Base-by-base conservation (phyloP, 805 yeast species). In the Maudiozyma serrabonitensis region DNA sequence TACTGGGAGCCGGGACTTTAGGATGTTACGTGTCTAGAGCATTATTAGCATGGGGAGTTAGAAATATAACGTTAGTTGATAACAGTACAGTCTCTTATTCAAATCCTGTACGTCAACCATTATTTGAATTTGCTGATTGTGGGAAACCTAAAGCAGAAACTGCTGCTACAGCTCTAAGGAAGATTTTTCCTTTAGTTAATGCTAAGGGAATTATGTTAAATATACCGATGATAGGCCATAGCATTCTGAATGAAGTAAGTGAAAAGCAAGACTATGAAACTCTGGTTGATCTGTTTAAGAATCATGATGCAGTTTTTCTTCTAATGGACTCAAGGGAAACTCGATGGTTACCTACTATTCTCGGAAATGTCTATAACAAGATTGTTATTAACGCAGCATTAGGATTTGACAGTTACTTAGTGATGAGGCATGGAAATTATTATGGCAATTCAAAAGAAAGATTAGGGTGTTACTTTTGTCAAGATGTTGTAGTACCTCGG, bases 191-290 rank as follows among this genome's bases (percentile, higher is more conserved):
- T 0, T 76, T 86, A 0, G 87, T 87, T 7, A 69, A 76, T 25
- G 69, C 89, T 0, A 50, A 59, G 6, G 98, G 97, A 0, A 63
- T 71, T 45, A 69, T 70, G 31, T 56, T 93, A 31, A 91, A 84
- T 52, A 86, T 93, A 3, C 98, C 99, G 1, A 93, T 93, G 99
- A 86, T 89, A 21, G 99, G 98, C 0, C 99, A 93, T 63, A 84
- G 93, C 0, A 68, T 87, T 0, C 75, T 80, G 0, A 75, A 79
- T 54, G 87, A 80, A 55, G 61, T 55, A 0, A 68, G 62, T 25
- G 83, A 81, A 52, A 61, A 62, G 35, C 49, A 57, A 6, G 83
- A 80, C 45, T 91, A 72, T 61, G 75, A 79, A 0, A 59, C 60
- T 46, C 66, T 93, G 19, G 69, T 68, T 25, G 56, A 68, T 40